Conservation (phyloP, 1,139 yeast species). For the Lodderomyces pseudojiufengensis region DNA sequence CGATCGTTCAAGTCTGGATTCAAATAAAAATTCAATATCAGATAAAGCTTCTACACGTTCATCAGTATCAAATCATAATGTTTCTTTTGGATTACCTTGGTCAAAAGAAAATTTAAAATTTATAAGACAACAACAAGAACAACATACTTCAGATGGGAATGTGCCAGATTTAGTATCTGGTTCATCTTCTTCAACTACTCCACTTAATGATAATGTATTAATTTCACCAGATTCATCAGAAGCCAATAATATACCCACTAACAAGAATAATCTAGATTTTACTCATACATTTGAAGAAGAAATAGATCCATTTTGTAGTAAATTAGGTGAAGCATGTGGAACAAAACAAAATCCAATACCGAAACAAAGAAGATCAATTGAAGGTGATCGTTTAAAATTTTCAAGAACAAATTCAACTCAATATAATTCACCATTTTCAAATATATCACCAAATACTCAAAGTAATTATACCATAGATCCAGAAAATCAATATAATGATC, state of each 20-base stretch:
- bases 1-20: too few relatives aligned
- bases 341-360: conserved; percentile 71
- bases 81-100: conserved; percentile 36
- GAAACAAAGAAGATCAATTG: conserved; percentile 24
- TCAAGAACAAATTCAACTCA: conserved; percentile 7
- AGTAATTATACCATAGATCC: conserved; percentile 1
- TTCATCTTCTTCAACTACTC: conserved; percentile 36
- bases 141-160: neutral
- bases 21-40: conserved; percentile 10
- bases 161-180: conserved; percentile 38
- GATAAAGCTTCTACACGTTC: conserved; percentile 18
- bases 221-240: conserved; percentile 25
- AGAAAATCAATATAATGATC: conserved; percentile 19
- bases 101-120: conserved; percentile 21
- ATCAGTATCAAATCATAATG: conserved; percentile 19
- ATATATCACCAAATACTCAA: conserved; percentile 4
- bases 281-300: conserved; percentile 36
- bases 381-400: neutral
- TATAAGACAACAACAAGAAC: conserved; percentile 10
- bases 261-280: conserved; percentile 18
- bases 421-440: conserved; percentile 19
- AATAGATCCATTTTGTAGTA: conserved; percentile 65
- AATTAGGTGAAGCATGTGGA: conserved; percentile 80
- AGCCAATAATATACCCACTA: conserved; percentile 13
- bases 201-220: conserved; percentile 38